Evolutionary conservation across 164 flowering plant species (phyloP).

Genomic region (Vitis rupestris): DNA sequence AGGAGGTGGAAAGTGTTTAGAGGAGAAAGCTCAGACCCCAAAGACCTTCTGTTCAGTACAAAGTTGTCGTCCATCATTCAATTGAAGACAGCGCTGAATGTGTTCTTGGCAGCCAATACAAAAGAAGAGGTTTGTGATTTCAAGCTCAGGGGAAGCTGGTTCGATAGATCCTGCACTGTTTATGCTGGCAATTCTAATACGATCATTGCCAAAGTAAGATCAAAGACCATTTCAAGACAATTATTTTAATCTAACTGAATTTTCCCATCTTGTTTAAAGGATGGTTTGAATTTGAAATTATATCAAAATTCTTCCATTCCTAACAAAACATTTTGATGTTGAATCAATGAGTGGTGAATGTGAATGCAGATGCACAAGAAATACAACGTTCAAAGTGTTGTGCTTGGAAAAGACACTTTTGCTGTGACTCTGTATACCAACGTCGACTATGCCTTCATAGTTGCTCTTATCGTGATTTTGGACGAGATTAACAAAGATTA

Average conservation of each 20-base stretch:
- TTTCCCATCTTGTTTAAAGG: too few species aligned
- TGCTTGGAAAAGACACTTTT: conserved; percentile 25
- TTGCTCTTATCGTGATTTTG: conserved; percentile 27
- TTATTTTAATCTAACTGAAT: too few species aligned
- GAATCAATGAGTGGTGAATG: too few species aligned
- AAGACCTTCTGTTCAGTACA: conserved; percentile 25
- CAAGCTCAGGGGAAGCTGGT: conserved; percentile 22
- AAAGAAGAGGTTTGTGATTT: conserved; percentile 7
- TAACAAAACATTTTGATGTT: too few species aligned
- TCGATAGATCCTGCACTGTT: conserved; percentile 8
- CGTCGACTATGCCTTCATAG: conserved; percentile 36
- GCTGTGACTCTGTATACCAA: conserved; percentile 28
- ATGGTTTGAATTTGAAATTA: too few species aligned
- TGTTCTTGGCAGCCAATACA: conserved; percentile 30
- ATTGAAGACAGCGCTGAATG: conserved; percentile 25
- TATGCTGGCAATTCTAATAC: conserved; percentile 21
- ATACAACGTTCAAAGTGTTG: conserved; percentile 2
- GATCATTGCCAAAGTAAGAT: conserved; percentile 30
- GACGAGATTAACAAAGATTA: conserved; percentile 21
- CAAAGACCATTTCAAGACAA: too few species aligned
- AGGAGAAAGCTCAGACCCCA: conserved; percentile 30
- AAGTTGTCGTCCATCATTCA: conserved; percentile 20
- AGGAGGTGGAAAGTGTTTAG: conserved; percentile 33
- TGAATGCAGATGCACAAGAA: conserved; percentile 33
- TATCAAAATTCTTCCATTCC: too few species aligned